phyloP scores from a whole-genome alignment of 2,329 filamentous ascomycete species.

The Trichophaea hybrida region DNA sequence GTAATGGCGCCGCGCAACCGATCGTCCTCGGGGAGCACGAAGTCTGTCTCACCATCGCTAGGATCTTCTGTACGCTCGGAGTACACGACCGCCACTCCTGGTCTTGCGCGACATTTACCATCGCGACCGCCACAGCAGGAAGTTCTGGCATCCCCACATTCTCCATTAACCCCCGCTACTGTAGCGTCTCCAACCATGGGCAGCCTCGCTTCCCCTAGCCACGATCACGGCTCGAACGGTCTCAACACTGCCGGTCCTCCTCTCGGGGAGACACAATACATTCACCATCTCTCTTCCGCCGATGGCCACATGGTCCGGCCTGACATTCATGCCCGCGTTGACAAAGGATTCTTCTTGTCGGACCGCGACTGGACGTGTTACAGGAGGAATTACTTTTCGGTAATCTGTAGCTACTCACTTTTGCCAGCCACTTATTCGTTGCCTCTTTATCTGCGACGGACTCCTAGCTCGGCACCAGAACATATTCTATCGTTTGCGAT shows the following conservation, averaged over 20 bases:
- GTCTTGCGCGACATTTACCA: conserved; percentile 19
- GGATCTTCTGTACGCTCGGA: conserved; percentile 21
- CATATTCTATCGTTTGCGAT: conserved; percentile 64
- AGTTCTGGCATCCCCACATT: conserved; percentile 19
- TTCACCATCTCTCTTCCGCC: conserved; percentile 48
- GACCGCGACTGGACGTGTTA: conserved; percentile 88
- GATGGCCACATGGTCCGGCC: conserved; percentile 48
- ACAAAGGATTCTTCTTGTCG: conserved; percentile 74
- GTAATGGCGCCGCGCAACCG: conserved; percentile 21
- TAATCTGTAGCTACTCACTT: conserved; percentile 63
- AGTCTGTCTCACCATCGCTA: conserved; percentile 23
- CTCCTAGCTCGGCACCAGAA: conserved; percentile 35
- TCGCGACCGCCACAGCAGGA: conserved; percentile 16
- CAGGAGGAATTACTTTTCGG: conserved; percentile 78
- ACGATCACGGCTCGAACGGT: conserved; percentile 20
- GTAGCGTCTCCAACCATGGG: conserved; percentile 16
- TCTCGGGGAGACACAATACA: conserved; percentile 37
- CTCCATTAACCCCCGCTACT: conserved; percentile 16
- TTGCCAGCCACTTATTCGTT: conserved; percentile 39
- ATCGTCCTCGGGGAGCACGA: conserved; percentile 22
- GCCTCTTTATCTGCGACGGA: conserved; percentile 43
- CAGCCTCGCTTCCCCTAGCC: conserved; percentile 14
- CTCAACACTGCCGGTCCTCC: conserved; percentile 39
- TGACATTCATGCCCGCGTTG: conserved; percentile 64
- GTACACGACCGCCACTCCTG: conserved; percentile 22